phyloP scores from a whole-genome alignment of 176 grass and related monocot genomes.

The Avena sativa region DNA sequence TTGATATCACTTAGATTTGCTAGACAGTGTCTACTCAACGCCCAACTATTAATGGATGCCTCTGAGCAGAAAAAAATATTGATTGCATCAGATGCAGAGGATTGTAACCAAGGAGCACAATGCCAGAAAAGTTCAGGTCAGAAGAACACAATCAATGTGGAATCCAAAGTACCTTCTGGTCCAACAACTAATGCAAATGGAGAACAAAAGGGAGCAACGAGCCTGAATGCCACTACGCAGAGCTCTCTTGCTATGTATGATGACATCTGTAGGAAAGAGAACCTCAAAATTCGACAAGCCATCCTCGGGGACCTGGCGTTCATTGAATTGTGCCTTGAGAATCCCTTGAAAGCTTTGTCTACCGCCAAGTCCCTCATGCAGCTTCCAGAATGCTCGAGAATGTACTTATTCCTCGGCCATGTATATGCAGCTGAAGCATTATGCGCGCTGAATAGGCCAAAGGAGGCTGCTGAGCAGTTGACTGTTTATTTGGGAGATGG shows the following conservation, averaged over 20 bases:
- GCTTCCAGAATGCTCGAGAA: slow-evolving; percentile 72
- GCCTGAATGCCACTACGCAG: slow-evolving; percentile 62
- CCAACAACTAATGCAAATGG: slow-evolving; percentile 55
- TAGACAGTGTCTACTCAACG: slow-evolving; percentile 76
- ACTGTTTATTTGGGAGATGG: slow-evolving; percentile 71
- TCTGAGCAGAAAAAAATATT: slow-evolving; percentile 41
- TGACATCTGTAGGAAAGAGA: slow-evolving; percentile 75
- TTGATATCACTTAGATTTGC: slow-evolving; percentile 75
- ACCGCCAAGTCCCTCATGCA: slow-evolving; percentile 60
- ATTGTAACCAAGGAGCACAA: slow-evolving; percentile 47
- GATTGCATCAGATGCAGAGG: slow-evolving; percentile 39
- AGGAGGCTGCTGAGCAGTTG: slow-evolving; percentile 76
- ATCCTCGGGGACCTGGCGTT: slow-evolving; percentile 77
- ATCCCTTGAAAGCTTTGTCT: slow-evolving; percentile 77
- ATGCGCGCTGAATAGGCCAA: slow-evolving; percentile 64
- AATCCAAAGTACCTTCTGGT: slow-evolving; percentile 56
- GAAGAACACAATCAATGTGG: slow-evolving; percentile 50
- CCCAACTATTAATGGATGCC: slow-evolving; percentile 61
- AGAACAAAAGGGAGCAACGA: slow-evolving; percentile 53
- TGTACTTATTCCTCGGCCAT: slow-evolving; percentile 71
- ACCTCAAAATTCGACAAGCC: slow-evolving; percentile 69
- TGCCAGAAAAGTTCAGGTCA: slow-evolving; percentile 49
- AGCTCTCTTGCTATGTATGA: slow-evolving; percentile 67
- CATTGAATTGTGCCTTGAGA: slow-evolving; percentile 77
- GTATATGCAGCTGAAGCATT: slow-evolving; percentile 90